phyloP scores from a whole-genome alignment of 140 eudicot genomes.

The Stevia rebaudiana region DNA sequence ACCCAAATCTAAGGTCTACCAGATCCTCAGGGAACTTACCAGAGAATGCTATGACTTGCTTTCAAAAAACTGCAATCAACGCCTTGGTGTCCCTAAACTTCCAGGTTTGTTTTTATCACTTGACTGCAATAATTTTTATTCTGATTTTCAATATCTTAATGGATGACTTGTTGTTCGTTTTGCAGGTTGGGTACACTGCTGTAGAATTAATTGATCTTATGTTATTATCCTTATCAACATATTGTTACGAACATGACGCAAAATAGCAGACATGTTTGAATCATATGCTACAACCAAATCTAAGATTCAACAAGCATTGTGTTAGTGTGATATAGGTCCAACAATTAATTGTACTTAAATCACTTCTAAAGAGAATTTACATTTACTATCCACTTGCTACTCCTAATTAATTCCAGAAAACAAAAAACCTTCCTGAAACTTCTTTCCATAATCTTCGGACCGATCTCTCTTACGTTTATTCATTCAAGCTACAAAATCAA shows the following conservation, averaged over 20 bases:
- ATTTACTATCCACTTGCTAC: background rate
- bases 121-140: background rate
- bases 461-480: background rate
- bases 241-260: no score
- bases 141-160: no score
- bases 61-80: constrained; percentile 85
- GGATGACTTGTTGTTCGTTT: background rate
- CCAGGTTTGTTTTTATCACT: constrained; percentile 54
- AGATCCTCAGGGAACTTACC: constrained; percentile 83
- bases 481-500: background rate
- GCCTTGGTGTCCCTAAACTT: constrained; percentile 76
- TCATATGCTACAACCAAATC: no score
- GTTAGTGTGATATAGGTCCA: no score
- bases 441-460: background rate
- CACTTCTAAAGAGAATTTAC: background rate
- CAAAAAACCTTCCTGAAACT: background rate
- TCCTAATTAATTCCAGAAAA: background rate
- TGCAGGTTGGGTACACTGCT: constrained; percentile 78
- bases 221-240: no score
- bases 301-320: no score
- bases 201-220: no score
- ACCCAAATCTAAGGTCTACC: constrained; percentile 61
- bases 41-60: constrained; percentile 90
- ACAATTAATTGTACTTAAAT: no score
- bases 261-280: constrained; percentile 77